Conservation (phyloP, 2,329 filamentous ascomycete genomes). For the Claviceps lovelessii region DNA sequence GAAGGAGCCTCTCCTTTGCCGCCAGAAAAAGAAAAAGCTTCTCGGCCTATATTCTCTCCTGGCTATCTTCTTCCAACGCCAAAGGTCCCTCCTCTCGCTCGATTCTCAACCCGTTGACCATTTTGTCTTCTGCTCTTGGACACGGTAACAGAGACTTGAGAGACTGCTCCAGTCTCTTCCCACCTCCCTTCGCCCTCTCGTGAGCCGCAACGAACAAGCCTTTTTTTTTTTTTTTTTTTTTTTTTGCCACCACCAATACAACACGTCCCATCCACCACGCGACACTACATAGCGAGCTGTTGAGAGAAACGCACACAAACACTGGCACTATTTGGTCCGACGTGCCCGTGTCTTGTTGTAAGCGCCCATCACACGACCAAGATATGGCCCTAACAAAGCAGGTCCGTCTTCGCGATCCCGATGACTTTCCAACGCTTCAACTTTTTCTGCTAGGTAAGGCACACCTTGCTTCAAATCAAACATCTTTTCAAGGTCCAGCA, state of each 20-base stretch:
- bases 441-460: constrained; percentile 67
- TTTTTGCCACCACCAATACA: not conserved
- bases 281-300: not conserved
- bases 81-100: not conserved
- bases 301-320: constrained; percentile 8
- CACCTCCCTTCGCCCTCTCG: not conserved
- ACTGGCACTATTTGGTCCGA: constrained; percentile 9
- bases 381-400: constrained; percentile 39
- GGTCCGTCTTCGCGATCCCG: constrained; percentile 42
- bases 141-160: not conserved
- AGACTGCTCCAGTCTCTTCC: not conserved
- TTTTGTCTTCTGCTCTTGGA: not conserved
- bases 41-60: no score
- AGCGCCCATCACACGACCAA: constrained; percentile 25
- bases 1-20: not conserved
- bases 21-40: not conserved
- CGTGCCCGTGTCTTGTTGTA: constrained; percentile 30
- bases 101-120: not conserved
- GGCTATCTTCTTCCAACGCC: not conserved
- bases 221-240: no score
- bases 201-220: not conserved
- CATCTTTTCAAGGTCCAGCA: not conserved
- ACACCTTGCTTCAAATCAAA: not conserved
- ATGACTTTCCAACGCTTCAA: constrained; percentile 69
- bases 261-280: not conserved